Conservation (phyloP, 2,329 filamentous ascomycete genomes). For the Bertia moriformis region DNA sequence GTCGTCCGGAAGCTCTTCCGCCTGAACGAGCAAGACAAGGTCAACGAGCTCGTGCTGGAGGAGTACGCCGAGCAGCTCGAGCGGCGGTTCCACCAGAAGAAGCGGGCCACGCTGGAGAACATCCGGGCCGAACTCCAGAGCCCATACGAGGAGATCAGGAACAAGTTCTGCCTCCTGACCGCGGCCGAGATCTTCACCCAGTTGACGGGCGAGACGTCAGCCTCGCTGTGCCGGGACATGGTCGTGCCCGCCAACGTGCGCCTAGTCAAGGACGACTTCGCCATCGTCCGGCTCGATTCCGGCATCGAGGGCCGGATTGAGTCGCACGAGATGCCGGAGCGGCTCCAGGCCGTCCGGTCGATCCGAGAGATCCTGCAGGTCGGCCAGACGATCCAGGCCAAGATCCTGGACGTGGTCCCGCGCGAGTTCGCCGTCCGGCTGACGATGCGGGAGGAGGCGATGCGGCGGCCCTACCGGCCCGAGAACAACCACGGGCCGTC, state of each 20-base stretch:
- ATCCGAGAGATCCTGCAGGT: slow-evolving; percentile 22
- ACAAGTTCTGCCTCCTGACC: slow-evolving; percentile 56
- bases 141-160: slow-evolving; percentile 85
- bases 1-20: slow-evolving; percentile 91
- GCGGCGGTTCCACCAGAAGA: slow-evolving; percentile 80
- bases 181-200: slow-evolving; percentile 84
- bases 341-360: no score
- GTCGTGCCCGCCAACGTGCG: slow-evolving; percentile 81
- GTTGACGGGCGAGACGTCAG: slow-evolving; percentile 82
- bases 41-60: slow-evolving; percentile 90
- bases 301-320: slow-evolving; percentile 84
- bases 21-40: slow-evolving; percentile 82
- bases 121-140: slow-evolving; percentile 86
- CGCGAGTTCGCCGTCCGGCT: slow-evolving; percentile 73
- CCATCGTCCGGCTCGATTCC: slow-evolving; percentile 85
- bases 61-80: slow-evolving; percentile 94
- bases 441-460: slow-evolving; percentile 66
- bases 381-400: slow-evolving; percentile 77
- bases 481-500: slow-evolving; percentile 58
- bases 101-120: slow-evolving; percentile 88
- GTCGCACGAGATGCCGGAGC: slow-evolving; percentile 65
- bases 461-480: slow-evolving; percentile 59
- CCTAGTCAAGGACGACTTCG: slow-evolving; percentile 78
- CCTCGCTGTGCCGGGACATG: slow-evolving; percentile 77
- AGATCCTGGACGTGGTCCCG: slow-evolving; percentile 75